phyloP scores from a whole-genome alignment of 2,329 filamentous ascomycete species.

The Neonectria sp. region DNA sequence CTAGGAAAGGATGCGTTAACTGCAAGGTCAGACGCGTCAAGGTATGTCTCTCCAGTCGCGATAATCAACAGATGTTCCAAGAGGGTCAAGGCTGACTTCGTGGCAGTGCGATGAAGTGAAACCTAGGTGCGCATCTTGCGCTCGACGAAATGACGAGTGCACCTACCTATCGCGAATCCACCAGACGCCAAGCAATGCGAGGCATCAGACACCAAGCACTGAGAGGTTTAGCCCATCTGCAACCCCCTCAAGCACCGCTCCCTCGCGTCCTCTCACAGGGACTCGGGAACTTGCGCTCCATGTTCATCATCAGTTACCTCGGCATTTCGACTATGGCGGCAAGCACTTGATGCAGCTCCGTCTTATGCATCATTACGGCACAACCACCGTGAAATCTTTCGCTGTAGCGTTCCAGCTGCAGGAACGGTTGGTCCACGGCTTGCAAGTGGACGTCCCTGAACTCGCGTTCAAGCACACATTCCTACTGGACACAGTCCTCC shows the following conservation, averaged over 20 bases:
- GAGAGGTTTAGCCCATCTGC: no score
- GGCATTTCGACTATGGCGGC: slow-evolving; percentile 5
- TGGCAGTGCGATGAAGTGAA: slow-evolving; percentile 17
- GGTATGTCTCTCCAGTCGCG: background rate
- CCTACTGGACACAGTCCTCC: slow-evolving; percentile 9
- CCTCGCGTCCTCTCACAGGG: no score
- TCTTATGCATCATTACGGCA: slow-evolving; percentile 13
- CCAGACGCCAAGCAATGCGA: background rate
- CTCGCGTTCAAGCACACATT: slow-evolving; percentile 15
- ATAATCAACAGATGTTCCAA: background rate
- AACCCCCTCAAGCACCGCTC: no score
- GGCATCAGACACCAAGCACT: background rate
- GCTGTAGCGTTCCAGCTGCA: slow-evolving; percentile 4
- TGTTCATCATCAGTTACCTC: background rate
- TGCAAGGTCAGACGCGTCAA: slow-evolving; percentile 18
- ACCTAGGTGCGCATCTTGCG: slow-evolving; percentile 8
- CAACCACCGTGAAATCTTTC: slow-evolving; percentile 4
- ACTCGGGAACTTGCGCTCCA: no score
- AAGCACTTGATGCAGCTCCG: slow-evolving; percentile 17
- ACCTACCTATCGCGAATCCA: slow-evolving; percentile 1
- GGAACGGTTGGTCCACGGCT: background rate
- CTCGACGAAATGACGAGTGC: slow-evolving; percentile 10
- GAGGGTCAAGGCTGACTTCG: background rate
- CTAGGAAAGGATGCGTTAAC: slow-evolving; percentile 8
- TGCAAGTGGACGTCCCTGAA: slow-evolving; percentile 9